These are phyloP conservation scores for Candida frijolesensis DNA, from an alignment of 1,139 yeast species.

Conservation along the genomic window DNA sequence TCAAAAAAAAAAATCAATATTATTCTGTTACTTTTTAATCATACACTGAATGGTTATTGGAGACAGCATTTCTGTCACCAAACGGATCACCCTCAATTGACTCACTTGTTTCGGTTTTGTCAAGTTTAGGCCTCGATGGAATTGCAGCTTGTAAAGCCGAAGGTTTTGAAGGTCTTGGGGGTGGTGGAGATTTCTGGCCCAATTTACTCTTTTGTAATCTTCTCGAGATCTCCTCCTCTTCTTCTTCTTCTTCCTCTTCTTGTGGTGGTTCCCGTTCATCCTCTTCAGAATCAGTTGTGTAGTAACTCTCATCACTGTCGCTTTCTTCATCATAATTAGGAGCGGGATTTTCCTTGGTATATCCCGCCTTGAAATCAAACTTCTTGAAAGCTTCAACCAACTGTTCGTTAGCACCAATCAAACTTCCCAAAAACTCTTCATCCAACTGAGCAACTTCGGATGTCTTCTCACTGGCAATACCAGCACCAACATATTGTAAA, in stretches of 20 bases:
- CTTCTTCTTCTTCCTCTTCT: conserved; percentile 24
- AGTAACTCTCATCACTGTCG: conserved; percentile 38
- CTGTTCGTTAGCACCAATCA: conserved; percentile 88
- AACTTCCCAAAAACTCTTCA: conserved; percentile 83
- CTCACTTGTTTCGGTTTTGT: conserved; percentile 28
- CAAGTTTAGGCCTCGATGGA: conserved; percentile 13
- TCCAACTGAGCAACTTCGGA: conserved; percentile 39
- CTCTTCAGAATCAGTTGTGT: conserved; percentile 47
- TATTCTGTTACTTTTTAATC: conserved; percentile 13
- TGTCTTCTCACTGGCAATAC: conserved; percentile 34
- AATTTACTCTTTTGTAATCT: conserved; percentile 20
- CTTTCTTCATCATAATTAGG: conserved; percentile 34
- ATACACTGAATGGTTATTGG: conserved; percentile 19
- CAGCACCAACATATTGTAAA: conserved; percentile 74
- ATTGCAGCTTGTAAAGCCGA: conserved; percentile 19
- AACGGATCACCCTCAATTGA: conserved; percentile 61
- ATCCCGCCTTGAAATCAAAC: conserved; percentile 57
- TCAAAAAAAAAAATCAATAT: not conserved
- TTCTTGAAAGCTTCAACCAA: conserved; percentile 70
- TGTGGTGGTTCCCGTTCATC: conserved; percentile 25
- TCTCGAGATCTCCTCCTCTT: conserved; percentile 21
- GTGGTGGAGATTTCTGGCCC: conserved; percentile 29
- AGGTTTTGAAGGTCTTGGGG: conserved; percentile 37
- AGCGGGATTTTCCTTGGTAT: conserved; percentile 37
- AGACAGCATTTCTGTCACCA: conserved; percentile 63